Evolutionary conservation across 2,329 filamentous ascomycete species (phyloP).

Genomic region (Claviceps pusilla): DNA sequence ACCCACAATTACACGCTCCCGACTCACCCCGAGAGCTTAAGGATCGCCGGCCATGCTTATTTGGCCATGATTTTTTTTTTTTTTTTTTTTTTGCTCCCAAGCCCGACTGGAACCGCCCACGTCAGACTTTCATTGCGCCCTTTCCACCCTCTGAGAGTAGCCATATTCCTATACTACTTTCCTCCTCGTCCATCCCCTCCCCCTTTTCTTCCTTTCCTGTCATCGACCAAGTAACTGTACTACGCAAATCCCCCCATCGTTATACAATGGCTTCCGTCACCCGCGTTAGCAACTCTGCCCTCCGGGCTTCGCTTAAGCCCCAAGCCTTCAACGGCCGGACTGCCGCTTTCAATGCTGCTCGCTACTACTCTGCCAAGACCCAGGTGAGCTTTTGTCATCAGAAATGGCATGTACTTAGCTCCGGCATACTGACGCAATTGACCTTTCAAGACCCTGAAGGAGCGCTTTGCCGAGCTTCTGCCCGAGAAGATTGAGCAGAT

Average conservation of each 20-base stretch:
- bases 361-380: conserved; percentile 87
- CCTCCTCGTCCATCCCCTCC: conserved; percentile 17
- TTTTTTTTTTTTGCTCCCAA: conserved; percentile 1
- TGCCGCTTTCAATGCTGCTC: conserved; percentile 64
- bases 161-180: conserved; percentile 15
- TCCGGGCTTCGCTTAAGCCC: conserved; percentile 60
- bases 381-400: conserved; percentile 42
- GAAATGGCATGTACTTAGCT: neutral
- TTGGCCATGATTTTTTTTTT: conserved; percentile 4
- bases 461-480: conserved; percentile 90
- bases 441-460: conserved; percentile 67
- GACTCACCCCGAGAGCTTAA: neutral
- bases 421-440: conserved; percentile 1
- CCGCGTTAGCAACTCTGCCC: conserved; percentile 64
- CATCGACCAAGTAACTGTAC: neutral
- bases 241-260: conserved; percentile 10
- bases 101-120: neutral
- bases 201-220: conserved; percentile 12
- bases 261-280: conserved; percentile 65
- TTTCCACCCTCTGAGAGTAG: neutral
- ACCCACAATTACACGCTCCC: conserved; percentile 1
- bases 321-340: conserved; percentile 53
- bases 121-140: neutral
- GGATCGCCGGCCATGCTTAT: conserved; percentile 4
- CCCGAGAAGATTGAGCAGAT: conserved; percentile 97